These are phyloP conservation scores for Apiospora arundinis DNA, from an alignment of 2,329 filamentous ascomycete genomes.

Conservation along the genomic window DNA sequence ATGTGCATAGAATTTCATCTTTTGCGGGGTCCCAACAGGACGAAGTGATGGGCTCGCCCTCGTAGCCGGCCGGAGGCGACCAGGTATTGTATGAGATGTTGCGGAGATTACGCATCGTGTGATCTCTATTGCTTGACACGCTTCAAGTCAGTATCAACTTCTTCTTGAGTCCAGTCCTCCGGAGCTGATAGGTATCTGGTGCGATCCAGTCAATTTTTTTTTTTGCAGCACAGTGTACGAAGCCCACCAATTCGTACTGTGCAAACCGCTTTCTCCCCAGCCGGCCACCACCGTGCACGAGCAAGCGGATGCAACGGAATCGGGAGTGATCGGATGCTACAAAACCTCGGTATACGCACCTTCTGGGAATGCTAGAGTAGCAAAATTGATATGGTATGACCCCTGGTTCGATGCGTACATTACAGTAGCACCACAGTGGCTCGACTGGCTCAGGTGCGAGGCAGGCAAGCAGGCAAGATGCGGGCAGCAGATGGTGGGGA, in stretches of 20 bases:
- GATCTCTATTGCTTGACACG: conserved; percentile 14
- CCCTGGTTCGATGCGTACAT: conserved; percentile 4
- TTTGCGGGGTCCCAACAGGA: conserved; percentile 84
- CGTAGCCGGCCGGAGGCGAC: conserved; percentile 57
- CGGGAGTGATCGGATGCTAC: not conserved
- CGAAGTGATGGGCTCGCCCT: conserved; percentile 68
- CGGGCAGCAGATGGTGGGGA: not conserved
- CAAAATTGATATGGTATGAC: not conserved
- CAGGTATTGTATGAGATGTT: conserved; percentile 75
- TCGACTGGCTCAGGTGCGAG: not conserved
- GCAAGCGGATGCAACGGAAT: not conserved
- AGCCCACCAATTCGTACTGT: not conserved
- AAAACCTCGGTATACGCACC: not conserved
- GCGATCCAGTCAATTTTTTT: not conserved
- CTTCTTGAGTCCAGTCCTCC: not conserved
- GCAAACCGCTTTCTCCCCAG: not conserved
- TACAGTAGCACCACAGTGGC: not conserved
- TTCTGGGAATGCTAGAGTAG: not conserved
- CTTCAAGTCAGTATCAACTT: not conserved
- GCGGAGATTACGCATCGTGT: conserved; percentile 84
- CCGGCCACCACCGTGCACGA: not conserved
- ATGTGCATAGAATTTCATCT: conserved; percentile 80
- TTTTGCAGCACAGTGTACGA: not conserved
- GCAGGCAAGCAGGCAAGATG: not conserved
- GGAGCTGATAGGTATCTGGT: not conserved